These are phyloP conservation scores for Chrysosporium queenslandicum DNA, from an alignment of 2,329 filamentous ascomycete species.

Conservation along the genomic window DNA sequence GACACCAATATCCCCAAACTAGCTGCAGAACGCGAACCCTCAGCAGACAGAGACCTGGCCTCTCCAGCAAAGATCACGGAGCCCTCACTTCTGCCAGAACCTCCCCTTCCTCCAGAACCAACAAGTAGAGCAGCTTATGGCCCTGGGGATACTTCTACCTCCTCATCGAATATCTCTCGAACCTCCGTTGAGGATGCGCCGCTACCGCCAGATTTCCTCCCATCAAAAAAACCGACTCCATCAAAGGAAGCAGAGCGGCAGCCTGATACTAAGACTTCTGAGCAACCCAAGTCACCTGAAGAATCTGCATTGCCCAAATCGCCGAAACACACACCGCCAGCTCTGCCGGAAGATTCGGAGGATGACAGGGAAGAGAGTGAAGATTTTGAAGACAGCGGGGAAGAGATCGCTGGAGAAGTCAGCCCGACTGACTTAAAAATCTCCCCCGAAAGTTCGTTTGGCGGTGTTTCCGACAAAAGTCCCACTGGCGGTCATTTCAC, in stretches of 20 bases:
- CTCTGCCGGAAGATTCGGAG: constrained; percentile 30
- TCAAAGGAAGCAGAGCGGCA: neutral
- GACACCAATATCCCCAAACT: constrained; percentile 26
- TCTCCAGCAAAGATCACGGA: constrained; percentile 27
- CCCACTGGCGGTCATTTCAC: constrained; percentile 35
- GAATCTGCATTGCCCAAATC: neutral
- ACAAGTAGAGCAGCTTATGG: constrained; percentile 40
- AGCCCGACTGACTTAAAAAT: constrained; percentile 29
- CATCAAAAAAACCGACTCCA: constrained; percentile 13
- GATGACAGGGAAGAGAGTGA: constrained; percentile 21
- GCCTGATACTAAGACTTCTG: constrained; percentile 2
- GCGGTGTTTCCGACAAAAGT: constrained; percentile 28
- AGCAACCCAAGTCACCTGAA: neutral
- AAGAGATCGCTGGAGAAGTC: constrained; percentile 37
- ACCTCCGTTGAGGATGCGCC: constrained; percentile 35
- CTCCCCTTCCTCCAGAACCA: constrained; percentile 40
- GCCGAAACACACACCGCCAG: constrained; percentile 11
- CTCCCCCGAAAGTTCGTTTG: constrained; percentile 39
- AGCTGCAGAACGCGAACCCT: constrained; percentile 26
- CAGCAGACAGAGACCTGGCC: constrained; percentile 25
- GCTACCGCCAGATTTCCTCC: constrained; percentile 23
- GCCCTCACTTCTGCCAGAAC: constrained; percentile 20
- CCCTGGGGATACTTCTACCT: constrained; percentile 41
- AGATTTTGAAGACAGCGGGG: constrained; percentile 39
- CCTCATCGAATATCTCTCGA: constrained; percentile 35